Percentiles rank a stretch among this genome's conserved stretches.
Evolutionary conservation across 164 flowering plant species (phyloP).

Genomic region (Macadamia tetraphylla): DNA sequence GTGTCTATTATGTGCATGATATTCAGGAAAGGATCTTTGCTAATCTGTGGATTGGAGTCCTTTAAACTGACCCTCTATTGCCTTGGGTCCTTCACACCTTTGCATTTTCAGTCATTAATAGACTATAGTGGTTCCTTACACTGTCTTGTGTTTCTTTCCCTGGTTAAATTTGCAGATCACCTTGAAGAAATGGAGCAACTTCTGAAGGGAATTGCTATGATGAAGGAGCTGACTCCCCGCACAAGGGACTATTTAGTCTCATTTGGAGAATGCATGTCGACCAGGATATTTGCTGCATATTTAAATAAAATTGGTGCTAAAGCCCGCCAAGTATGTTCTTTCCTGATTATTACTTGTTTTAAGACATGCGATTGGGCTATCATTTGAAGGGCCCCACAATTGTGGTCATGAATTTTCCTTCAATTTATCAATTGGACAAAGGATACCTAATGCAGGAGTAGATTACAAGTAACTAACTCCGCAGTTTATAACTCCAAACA

Average conservation of each 20-base stretch:
- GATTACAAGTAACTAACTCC: no score
- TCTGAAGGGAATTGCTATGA: conserved; percentile 84
- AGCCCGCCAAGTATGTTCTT: conserved; percentile 84
- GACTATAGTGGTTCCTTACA: neutral
- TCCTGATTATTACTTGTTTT: neutral
- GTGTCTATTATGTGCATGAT: neutral
- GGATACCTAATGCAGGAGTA: no score
- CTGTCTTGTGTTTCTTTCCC: neutral
- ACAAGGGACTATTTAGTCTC: conserved; percentile 89
- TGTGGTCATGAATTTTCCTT: no score
- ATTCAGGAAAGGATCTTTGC: neutral
- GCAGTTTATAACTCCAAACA: no score
- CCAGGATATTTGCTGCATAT: conserved; percentile 91
- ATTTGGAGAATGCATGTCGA: conserved; percentile 99
- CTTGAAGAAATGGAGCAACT: conserved; percentile 83
- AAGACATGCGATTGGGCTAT: neutral
- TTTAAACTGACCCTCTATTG: no score
- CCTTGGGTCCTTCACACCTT: neutral
- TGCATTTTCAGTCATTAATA: neutral
- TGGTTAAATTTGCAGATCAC: conserved; percentile 39
- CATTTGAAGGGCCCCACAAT: no score
- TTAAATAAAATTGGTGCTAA: conserved; percentile 76
- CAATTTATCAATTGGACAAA: no score
- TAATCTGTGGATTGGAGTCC: no score
- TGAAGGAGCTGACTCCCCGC: conserved; percentile 88